A percentile compares a stretch with the other conserved stretches of the same genome.
Evolutionary conservation across 2,329 filamentous ascomycete species (phyloP).

Genomic region (Cladosporium sp.): DNA sequence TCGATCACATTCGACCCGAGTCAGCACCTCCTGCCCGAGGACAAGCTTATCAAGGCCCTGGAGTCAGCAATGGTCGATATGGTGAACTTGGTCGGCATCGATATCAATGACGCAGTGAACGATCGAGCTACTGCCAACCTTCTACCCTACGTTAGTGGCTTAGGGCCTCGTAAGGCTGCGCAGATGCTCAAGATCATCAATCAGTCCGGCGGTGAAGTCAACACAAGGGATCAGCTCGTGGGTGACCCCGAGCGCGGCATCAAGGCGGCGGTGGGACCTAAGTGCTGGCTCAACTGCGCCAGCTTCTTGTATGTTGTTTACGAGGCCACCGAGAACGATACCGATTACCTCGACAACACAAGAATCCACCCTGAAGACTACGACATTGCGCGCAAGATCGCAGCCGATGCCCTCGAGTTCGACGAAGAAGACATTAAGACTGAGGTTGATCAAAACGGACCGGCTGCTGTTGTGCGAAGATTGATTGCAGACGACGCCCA

Average conservation of each 20-base stretch:
- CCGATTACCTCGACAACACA: constrained; percentile 93
- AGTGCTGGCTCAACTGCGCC: constrained; percentile 94
- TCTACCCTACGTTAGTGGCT: constrained; percentile 82
- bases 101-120: constrained; percentile 84
- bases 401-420: constrained; percentile 89
- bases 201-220: constrained; percentile 79
- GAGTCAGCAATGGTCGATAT: constrained; percentile 98
- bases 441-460: constrained; percentile 83
- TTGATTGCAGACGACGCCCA: constrained; percentile 92
- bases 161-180: constrained; percentile 87
- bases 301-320: constrained; percentile 91
- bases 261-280: constrained; percentile 71
- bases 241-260: constrained; percentile 66
- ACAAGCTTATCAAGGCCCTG: constrained; percentile 78
- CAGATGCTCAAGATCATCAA: constrained; percentile 85
- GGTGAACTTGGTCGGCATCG: constrained; percentile 93
- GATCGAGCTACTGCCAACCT: constrained; percentile 81
- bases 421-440: constrained; percentile 98
- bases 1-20: constrained; percentile 86
- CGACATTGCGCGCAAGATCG: constrained; percentile 96
- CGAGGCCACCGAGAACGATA: constrained; percentile 68
- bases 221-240: constrained; percentile 79
- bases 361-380: constrained; percentile 98
- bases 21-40: constrained; percentile 80
- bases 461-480: constrained; percentile 85